Evolutionary conservation across 441 rosid genomes (phyloP).

Genomic region (Viola pubescens): DNA sequence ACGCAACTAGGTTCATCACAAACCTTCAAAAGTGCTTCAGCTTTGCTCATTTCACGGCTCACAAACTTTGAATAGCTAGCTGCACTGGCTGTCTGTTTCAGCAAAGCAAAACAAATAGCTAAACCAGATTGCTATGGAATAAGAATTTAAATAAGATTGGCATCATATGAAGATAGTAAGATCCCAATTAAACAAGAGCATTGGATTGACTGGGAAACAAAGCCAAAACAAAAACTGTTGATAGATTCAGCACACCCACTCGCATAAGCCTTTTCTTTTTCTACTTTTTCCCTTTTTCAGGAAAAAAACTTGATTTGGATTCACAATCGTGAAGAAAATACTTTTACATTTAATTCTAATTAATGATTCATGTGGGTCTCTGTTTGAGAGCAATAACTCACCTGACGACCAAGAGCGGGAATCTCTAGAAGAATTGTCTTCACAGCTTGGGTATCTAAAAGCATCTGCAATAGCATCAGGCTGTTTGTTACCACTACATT

Average conservation of each 20-base stretch:
- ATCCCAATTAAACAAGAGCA: too few species aligned
- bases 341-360: not conserved
- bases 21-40: slow-evolving; percentile 98
- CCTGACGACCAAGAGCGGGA: slow-evolving; percentile 94
- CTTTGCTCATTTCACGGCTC: slow-evolving; percentile 99
- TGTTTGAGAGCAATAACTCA: slow-evolving; percentile 19
- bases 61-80: slow-evolving; percentile 89
- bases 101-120: slow-evolving; percentile 4
- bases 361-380: too few species aligned
- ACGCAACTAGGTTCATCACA: slow-evolving; percentile 15
- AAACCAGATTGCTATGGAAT: not conserved
- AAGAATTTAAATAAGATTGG: too few species aligned
- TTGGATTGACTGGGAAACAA: not conserved
- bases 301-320: not conserved
- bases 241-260: too few species aligned
- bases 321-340: too few species aligned
- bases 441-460: slow-evolving; percentile 94
- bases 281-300: not conserved
- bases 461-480: slow-evolving; percentile 59
- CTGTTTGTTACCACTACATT: not conserved
- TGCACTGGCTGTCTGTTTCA: slow-evolving; percentile 64
- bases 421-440: slow-evolving; percentile 92
- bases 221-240: not conserved
- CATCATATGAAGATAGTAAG: too few species aligned
- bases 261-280: too few species aligned